These are phyloP conservation scores for Pistacia atlantica DNA, from an alignment of 345 rosid genomes.

Conservation along the genomic window DNA sequence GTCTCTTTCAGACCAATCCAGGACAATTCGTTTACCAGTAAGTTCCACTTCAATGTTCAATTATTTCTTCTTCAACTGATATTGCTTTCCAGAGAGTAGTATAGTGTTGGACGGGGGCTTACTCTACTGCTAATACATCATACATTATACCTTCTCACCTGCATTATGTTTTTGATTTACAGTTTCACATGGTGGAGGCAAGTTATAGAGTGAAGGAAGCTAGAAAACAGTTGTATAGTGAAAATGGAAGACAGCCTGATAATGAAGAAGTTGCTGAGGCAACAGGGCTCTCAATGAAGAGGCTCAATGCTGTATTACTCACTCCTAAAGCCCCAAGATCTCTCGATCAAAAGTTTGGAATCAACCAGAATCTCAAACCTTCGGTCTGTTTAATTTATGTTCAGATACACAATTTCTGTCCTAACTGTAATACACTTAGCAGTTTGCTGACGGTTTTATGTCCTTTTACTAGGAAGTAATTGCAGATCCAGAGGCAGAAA, in stretches of 20 bases:
- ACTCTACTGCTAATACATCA: background rate
- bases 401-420: background rate
- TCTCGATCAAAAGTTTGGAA: slow-evolving; percentile 87
- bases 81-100: background rate
- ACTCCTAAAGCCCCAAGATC: slow-evolving; percentile 85
- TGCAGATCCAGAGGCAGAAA: slow-evolving; percentile 76
- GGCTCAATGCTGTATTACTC: slow-evolving; percentile 71
- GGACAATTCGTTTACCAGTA: slow-evolving; percentile 89
- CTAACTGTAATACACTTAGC: background rate
- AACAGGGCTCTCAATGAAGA: slow-evolving; percentile 87
- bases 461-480: slow-evolving; percentile 65
- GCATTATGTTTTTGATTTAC: slow-evolving; percentile 24
- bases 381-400: slow-evolving; percentile 46
- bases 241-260: slow-evolving; percentile 70
- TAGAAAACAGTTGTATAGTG: slow-evolving; percentile 65
- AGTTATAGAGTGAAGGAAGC: slow-evolving; percentile 91
- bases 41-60: slow-evolving; percentile 26
- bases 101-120: background rate
- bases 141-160: background rate
- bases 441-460: slow-evolving; percentile 5
- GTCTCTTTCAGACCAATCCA: slow-evolving; percentile 82
- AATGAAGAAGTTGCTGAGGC: slow-evolving; percentile 89
- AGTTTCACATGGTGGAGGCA: slow-evolving; percentile 98
- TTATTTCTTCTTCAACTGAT: slow-evolving; percentile 8
- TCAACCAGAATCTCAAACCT: slow-evolving; percentile 77